Percentiles rank a stretch among this genome's conserved stretches.
Evolutionary conservation across 345 rosid species (phyloP).

Genomic region (Hibiscus trionum): DNA sequence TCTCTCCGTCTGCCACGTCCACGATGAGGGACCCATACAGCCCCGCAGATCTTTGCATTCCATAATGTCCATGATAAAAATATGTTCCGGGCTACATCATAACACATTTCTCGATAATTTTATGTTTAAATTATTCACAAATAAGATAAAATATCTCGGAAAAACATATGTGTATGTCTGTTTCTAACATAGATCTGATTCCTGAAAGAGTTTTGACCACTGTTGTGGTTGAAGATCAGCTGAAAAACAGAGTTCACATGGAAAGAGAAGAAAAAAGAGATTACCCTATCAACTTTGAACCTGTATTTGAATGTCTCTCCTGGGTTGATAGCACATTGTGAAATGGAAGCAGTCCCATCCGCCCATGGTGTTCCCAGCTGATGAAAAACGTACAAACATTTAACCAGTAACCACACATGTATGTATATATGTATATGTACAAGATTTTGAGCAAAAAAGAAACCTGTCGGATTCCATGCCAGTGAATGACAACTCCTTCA

Average conservation of each 20-base stretch:
- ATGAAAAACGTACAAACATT: not conserved
- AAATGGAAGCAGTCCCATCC: slow-evolving; percentile 76
- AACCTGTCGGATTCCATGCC: slow-evolving; percentile 95
- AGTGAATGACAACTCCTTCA: slow-evolving; percentile 80
- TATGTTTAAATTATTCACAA: not conserved
- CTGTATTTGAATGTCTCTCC: slow-evolving; percentile 76
- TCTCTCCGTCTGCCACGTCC: slow-evolving; percentile 44
- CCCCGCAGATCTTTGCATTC: slow-evolving; percentile 92
- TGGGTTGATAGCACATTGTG: slow-evolving; percentile 68
- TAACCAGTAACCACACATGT: not conserved
- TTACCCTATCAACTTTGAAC: slow-evolving; percentile 64
- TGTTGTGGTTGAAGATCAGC: not conserved
- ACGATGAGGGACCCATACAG: slow-evolving; percentile 69
- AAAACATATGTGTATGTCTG: not conserved
- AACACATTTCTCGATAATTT: not conserved
- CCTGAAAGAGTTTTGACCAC: not conserved
- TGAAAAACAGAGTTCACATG: not conserved
- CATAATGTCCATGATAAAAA: slow-evolving; percentile 83
- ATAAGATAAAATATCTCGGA: not conserved
- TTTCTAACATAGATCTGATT: not conserved
- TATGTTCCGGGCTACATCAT: slow-evolving; percentile 66
- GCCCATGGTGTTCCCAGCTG: slow-evolving; percentile 85
- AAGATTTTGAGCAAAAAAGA: not conserved
- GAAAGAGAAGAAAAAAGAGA: too few relatives aligned
- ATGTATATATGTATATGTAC: not conserved